phyloP scores from a whole-genome alignment of 805 yeast genomes.

The Ogataea philodendri region DNA sequence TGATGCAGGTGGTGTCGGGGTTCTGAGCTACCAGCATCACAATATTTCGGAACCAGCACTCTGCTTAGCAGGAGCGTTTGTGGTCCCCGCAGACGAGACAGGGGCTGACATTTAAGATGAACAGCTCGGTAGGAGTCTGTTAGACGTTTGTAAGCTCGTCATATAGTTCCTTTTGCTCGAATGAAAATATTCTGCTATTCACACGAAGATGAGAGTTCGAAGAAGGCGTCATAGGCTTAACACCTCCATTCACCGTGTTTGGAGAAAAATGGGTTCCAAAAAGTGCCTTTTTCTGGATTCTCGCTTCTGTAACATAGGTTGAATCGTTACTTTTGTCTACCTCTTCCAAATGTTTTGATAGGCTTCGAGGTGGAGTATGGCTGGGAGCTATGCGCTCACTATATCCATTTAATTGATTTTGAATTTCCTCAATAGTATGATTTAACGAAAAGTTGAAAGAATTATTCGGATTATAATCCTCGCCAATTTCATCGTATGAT shows the following conservation, averaged over 20 bases:
- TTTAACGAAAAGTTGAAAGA: constrained; percentile 33
- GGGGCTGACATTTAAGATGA: constrained; percentile 29
- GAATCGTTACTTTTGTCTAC: too few relatives aligned
- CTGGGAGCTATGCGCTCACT: too few relatives aligned
- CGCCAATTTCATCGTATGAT: too few relatives aligned
- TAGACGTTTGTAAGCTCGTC: constrained; percentile 38
- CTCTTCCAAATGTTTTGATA: too few relatives aligned
- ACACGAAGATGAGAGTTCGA: too few relatives aligned
- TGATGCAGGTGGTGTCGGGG: constrained; percentile 96
- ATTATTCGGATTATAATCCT: constrained; percentile 33
- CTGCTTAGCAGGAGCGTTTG: constrained; percentile 78
- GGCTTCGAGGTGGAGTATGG: too few relatives aligned
- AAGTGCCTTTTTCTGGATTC: too few relatives aligned
- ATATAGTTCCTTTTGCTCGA: constrained; percentile 51
- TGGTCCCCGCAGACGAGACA: constrained; percentile 64
- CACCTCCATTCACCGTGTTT: too few relatives aligned
- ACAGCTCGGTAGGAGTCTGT: not conserved
- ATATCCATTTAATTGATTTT: constrained; percentile 28
- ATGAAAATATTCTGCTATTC: constrained; percentile 41
- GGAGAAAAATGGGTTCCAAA: too few relatives aligned
- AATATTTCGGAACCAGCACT: constrained; percentile 85
- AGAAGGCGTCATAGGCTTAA: too few relatives aligned
- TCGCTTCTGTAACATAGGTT: too few relatives aligned
- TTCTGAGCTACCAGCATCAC: constrained; percentile 84
- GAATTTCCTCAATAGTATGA: constrained; percentile 35